Conservation (phyloP, 2,329 filamentous ascomycete genomes). For the Sporothrix globosa region DNA sequence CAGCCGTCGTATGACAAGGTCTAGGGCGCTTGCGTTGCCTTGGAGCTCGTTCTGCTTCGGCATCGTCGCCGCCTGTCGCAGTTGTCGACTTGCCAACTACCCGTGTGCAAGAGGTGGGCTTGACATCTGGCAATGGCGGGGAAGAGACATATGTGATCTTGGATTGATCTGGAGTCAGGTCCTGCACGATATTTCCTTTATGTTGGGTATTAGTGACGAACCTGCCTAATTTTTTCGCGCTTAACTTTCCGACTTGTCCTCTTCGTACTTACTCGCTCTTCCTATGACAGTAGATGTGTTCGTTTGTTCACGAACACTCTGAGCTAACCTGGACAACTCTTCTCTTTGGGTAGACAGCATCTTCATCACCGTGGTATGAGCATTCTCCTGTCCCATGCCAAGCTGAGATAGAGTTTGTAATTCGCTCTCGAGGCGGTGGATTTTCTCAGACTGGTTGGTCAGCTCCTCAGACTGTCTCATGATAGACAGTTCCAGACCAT, state of each 20-base stretch:
- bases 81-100: not conserved
- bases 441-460: constrained; percentile 21
- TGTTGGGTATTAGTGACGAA: not conserved
- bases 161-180: not conserved
- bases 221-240: not conserved
- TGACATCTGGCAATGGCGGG: not conserved
- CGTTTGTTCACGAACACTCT: not conserved
- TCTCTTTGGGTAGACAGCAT: constrained; percentile 13
- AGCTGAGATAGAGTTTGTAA: constrained; percentile 12
- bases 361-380: not conserved
- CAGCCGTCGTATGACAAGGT: too few species aligned
- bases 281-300: not conserved
- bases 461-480: constrained; percentile 29
- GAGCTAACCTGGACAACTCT: not conserved
- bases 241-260: not conserved
- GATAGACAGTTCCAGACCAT: constrained; percentile 29
- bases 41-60: not conserved
- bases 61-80: not conserved
- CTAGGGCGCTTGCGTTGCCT: not conserved
- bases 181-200: not conserved
- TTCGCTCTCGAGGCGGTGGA: constrained; percentile 28
- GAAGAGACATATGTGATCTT: not conserved
- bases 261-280: not conserved
- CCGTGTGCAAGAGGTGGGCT: not conserved
- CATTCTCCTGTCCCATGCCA: constrained; percentile 13